Evolutionary conservation across 306 rosid genomes (phyloP).

Genomic region (Oxytropis ochrocephala): DNA sequence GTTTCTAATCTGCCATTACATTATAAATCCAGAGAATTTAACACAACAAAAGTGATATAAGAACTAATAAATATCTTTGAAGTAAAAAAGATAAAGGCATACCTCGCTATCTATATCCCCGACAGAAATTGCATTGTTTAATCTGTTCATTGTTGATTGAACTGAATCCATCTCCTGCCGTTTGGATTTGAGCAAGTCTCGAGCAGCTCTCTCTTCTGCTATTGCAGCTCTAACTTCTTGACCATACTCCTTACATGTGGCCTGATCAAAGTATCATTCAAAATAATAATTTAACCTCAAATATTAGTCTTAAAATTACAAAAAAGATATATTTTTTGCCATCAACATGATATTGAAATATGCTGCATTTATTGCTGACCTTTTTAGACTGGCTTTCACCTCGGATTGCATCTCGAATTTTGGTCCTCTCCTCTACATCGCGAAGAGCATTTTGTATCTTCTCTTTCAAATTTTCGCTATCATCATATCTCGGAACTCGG

Average conservation of each 20-base stretch:
- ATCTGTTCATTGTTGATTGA: slow-evolving; percentile 48
- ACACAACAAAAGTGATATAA: slow-evolving; percentile 1
- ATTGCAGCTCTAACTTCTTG: slow-evolving; percentile 45
- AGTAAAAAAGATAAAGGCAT: slow-evolving; percentile 20
- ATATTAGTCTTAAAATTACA: not conserved
- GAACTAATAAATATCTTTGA: not conserved
- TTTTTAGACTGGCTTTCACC: slow-evolving; percentile 42
- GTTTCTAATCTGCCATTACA: slow-evolving; percentile 50
- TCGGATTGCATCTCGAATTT: slow-evolving; percentile 48
- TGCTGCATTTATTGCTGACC: slow-evolving; percentile 31
- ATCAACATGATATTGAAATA: slow-evolving; percentile 9
- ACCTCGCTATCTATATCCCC: slow-evolving; percentile 69
- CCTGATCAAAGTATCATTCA: slow-evolving; percentile 44
- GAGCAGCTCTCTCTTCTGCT: slow-evolving; percentile 49
- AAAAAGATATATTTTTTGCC: not conserved
- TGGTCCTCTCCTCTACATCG: slow-evolving; percentile 57
- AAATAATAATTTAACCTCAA: slow-evolving; percentile 16
- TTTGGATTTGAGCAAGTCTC: slow-evolving; percentile 54
- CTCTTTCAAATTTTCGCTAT: slow-evolving; percentile 55
- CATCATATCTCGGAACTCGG: slow-evolving; percentile 62
- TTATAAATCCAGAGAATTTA: slow-evolving; percentile 10
- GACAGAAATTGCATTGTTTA: slow-evolving; percentile 59
- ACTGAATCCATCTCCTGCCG: slow-evolving; percentile 69
- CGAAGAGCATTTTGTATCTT: slow-evolving; percentile 40
- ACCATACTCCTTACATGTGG: slow-evolving; percentile 32